Evolutionary conservation across 2,329 filamentous ascomycete species (phyloP).

Genomic region (Xylariaceae sp.): DNA sequence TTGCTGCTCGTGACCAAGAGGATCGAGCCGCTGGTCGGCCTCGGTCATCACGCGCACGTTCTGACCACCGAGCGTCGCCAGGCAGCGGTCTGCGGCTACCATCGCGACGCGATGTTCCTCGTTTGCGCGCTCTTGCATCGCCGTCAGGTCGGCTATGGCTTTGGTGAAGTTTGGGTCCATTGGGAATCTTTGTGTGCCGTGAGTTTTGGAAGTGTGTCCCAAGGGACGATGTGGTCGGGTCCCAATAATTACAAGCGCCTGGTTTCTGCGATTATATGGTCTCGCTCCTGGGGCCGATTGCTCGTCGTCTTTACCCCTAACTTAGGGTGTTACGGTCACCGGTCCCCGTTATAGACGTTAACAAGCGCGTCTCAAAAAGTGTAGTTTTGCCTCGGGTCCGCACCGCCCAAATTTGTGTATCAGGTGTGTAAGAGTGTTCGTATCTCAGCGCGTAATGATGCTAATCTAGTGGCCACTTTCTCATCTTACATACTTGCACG

Average conservation of each 20-base stretch:
- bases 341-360: not conserved
- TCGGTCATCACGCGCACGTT: constrained; percentile 15
- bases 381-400: not conserved
- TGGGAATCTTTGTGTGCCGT: not conserved
- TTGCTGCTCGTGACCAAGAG: constrained; percentile 5
- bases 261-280: not conserved
- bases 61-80: constrained; percentile 15
- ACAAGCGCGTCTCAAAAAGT: not conserved
- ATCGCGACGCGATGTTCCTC: constrained; percentile 17
- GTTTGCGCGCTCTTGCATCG: constrained; percentile 15
- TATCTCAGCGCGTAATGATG: not conserved
- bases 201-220: not conserved
- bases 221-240: not conserved
- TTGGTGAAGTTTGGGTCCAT: constrained; percentile 15
- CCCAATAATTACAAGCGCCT: not conserved
- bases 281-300: not conserved
- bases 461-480: not conserved
- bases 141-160: constrained; percentile 11
- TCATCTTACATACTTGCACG: not conserved
- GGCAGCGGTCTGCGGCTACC: constrained; percentile 15
- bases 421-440: not conserved
- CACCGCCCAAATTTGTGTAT: not conserved
- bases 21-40: constrained; percentile 7
- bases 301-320: not conserved
- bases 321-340: not conserved